These are phyloP conservation scores for Beauveria australis DNA, from an alignment of 2,329 filamentous ascomycete species.

Conservation along the genomic window DNA sequence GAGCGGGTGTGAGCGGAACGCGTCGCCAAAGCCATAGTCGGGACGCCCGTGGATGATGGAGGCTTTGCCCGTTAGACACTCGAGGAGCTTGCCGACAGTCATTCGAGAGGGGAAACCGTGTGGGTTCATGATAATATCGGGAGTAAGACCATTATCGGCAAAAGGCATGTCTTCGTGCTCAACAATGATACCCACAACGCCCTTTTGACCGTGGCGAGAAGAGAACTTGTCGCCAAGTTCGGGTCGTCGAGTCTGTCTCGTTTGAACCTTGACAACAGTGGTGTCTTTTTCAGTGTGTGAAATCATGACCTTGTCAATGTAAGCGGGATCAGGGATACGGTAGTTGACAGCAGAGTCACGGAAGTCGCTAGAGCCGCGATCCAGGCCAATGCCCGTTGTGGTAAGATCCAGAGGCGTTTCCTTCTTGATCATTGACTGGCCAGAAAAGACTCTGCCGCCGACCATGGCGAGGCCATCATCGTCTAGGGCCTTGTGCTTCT, in stretches of 20 bases:
- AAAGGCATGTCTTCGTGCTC: conserved; percentile 97
- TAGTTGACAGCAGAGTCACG: conserved; percentile 68
- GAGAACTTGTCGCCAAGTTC: conserved; percentile 98
- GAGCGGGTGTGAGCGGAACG: conserved; percentile 75
- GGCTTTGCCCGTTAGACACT: conserved; percentile 90
- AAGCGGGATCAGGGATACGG: conserved; percentile 73
- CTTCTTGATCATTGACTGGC: conserved; percentile 88
- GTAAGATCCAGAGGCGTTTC: conserved; percentile 72
- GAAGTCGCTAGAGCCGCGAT: conserved; percentile 54
- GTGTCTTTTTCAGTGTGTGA: conserved; percentile 82
- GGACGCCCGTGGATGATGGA: conserved; percentile 77
- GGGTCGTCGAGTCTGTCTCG: conserved; percentile 87
- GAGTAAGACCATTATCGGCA: conserved; percentile 80
- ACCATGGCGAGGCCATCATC: conserved; percentile 84
- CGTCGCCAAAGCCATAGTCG: conserved; percentile 75
- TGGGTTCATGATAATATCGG: conserved; percentile 99
- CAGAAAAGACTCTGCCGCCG: conserved; percentile 66
- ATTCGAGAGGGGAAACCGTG: conserved; percentile 99
- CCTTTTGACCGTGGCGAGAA: conserved; percentile 95
- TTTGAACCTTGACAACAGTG: conserved; percentile 86
- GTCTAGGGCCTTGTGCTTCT: conserved; percentile 67
- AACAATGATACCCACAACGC: conserved; percentile 92
- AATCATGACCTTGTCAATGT: conserved; percentile 95
- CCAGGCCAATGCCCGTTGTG: conserved; percentile 61
- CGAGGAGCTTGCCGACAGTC: conserved; percentile 97